Evolutionary conservation across 2,329 filamentous ascomycete genomes (phyloP), one percentile per base, ranked within the genome.

Genomic region (Bertia moriformis): DNA sequence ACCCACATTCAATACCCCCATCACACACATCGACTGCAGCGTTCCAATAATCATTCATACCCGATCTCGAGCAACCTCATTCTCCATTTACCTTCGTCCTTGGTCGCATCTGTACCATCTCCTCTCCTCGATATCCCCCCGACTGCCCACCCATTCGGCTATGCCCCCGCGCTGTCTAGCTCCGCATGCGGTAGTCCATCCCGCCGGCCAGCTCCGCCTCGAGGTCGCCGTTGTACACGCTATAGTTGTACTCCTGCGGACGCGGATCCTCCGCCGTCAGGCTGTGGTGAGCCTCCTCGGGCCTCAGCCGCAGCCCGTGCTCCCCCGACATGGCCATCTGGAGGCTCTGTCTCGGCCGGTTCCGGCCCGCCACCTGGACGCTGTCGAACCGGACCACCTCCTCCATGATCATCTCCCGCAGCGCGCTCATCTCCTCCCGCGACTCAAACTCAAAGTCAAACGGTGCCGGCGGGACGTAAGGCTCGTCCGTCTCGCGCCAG

Each of bases 391-490:
- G 72, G 54, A 77, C 70, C 38, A 98, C 91, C 61, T 96, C 91
- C n/a, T 89, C 82, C 43, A 96, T 68, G 47, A 98, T 98, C 85
- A 95, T 93, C 61, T 80, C 79, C 56, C 91, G 84, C 88, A 98
- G 96, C 49, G 95, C 85, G 18, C 69, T 72, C 14, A 98, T 87
- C 33, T 96, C 91, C 40, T 98, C 89, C 27, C 95, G 77, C n/a
- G 94, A 79, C 59, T 98, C 91, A 54, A 98, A 98, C 57, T 89
- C 83, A 66, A 98, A 98, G 67, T 98, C 88, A 63, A 98, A 98
- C 14, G 86, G 22, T n/a, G 7, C 88, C 14, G 82, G 84, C 0
- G 88, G 87, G 65, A 89, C 96, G 46, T 81, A 75, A 15, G 91
- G 91, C 66, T 98, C 91, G 61, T 98, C 91, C 3, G 83, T 84